These are phyloP conservation scores for Tilletia walkeri DNA, from an alignment of 1,284 basidiomycete species.

Conservation along the genomic window DNA sequence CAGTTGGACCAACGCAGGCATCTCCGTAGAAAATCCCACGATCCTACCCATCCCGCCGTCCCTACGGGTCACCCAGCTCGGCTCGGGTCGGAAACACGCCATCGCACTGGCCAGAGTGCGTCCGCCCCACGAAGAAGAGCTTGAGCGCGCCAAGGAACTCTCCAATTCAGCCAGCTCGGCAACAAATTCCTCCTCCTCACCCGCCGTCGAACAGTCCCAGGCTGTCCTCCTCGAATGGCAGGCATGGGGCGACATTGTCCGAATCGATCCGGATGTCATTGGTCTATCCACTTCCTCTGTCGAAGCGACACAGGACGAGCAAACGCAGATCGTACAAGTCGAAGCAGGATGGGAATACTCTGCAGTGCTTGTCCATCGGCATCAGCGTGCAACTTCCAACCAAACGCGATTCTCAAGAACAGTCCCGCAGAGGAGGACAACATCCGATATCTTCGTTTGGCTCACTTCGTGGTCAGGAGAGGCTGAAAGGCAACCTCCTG, in stretches of 20 bases:
- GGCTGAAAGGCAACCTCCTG: not conserved
- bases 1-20: slow-evolving; percentile 59
- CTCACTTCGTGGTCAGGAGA: not conserved
- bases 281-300: not conserved
- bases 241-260: slow-evolving; percentile 28
- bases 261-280: slow-evolving; percentile 19
- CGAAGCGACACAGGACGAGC: not conserved
- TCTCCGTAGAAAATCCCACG: slow-evolving; percentile 62
- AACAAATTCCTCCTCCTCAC: not conserved
- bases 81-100: slow-evolving; percentile 70
- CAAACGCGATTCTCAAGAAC: slow-evolving; percentile 14
- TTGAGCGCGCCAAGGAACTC: not conserved
- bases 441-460: slow-evolving; percentile 11
- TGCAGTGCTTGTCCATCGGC: slow-evolving; percentile 22
- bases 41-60: slow-evolving; percentile 10
- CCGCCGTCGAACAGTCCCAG: slow-evolving; percentile 13
- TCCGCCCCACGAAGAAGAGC: not conserved
- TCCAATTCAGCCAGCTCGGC: not conserved
- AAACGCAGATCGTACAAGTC: slow-evolving; percentile 28
- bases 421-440: not conserved
- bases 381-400: slow-evolving; percentile 23
- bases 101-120: slow-evolving; percentile 59
- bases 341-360: slow-evolving; percentile 43
- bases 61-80: slow-evolving; percentile 28
- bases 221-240: slow-evolving; percentile 34